Percentiles rank a stretch among this genome's conserved stretches.
phyloP scores from a whole-genome alignment of 2,329 filamentous ascomycete genomes.

The Diplodia scrobiculata region DNA sequence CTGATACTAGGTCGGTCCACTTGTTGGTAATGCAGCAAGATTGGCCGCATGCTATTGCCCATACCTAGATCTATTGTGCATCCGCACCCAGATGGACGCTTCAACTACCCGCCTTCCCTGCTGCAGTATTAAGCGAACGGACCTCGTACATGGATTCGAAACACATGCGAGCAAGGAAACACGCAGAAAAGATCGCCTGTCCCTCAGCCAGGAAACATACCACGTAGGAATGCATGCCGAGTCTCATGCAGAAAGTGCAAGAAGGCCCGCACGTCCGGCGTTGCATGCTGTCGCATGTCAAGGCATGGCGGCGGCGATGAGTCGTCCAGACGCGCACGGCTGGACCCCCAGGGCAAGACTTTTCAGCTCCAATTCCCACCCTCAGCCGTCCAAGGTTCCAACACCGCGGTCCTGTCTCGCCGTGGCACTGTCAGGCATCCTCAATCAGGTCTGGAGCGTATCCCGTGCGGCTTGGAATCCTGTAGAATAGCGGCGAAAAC shows the following conservation, averaged over 20 bases:
- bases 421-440: conserved; percentile 4
- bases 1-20: conserved; percentile 2
- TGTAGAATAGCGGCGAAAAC: conserved; percentile 5
- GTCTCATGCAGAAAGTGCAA: conserved; percentile 15
- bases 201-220: conserved; percentile 4
- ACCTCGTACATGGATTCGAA: not conserved
- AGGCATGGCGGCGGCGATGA: not conserved
- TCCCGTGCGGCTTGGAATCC: conserved; percentile 8
- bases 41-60: not conserved
- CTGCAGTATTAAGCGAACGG: not conserved
- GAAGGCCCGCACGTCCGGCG: conserved; percentile 4
- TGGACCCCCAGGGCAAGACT: not conserved
- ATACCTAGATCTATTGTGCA: not conserved
- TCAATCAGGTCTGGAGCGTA: conserved; percentile 16
- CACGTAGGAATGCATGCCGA: conserved; percentile 6
- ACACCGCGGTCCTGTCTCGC: not conserved
- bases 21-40: not conserved
- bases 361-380: conserved; percentile 18
- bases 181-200: conserved; percentile 9
- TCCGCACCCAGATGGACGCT: not conserved
- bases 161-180: conserved; percentile 12
- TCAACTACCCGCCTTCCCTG: not conserved
- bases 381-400: conserved; percentile 9
- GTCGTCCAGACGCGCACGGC: not conserved
- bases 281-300: conserved; percentile 14